Evolutionary conservation across 306 rosid species (phyloP), one percentile per base, ranked within the genome.

Genomic region (Vachellia pachyceras): DNA sequence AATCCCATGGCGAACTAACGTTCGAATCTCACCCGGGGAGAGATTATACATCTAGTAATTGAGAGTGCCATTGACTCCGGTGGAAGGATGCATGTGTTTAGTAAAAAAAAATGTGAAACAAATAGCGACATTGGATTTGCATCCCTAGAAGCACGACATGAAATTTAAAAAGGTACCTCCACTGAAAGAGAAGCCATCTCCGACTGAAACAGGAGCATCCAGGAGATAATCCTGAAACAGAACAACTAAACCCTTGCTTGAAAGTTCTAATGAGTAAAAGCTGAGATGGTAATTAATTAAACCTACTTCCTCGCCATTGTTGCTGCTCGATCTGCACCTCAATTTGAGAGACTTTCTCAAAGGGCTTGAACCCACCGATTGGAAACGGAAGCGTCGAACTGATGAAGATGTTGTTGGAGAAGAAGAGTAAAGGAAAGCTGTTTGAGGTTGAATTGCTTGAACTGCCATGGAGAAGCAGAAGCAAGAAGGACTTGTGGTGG

Each of bases 161-260:
- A 22, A 17, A 66, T 9, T 50, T 12, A 58, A 69, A 37, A 39
- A 25, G 44, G 46, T 75, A 94, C 97, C 98, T 89, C 97, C 98
- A 64, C 91, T 87, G 77, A 94, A 94, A 60, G 97, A 92, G 79
- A 94, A 94, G 33, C 98, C 98, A 85, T 92, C 97, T 18, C 98
- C 98, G 64, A 69, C 85, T 5, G 92, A 87, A 60, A 83, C 91
- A 20, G 94, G 96, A 79, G 98, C 98, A 74, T 92, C 97, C 18
- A 94, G 83, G 35, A 92, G 87, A 86, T 92, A 90, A 84, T 90
- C 93, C 95, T 94, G 81, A 60, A 76, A 54, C 25, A 66, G 69
- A 82, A 72, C 29, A 4, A 78, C 77, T 37, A 7, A 55, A 64
- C 20, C 18, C 33, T 10, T 39, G 37, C 15, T 61, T 66, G 54